Evolutionary conservation across 2,329 filamentous ascomycete species (phyloP).

Genomic region (Pseudogymnoascus sp.): DNA sequence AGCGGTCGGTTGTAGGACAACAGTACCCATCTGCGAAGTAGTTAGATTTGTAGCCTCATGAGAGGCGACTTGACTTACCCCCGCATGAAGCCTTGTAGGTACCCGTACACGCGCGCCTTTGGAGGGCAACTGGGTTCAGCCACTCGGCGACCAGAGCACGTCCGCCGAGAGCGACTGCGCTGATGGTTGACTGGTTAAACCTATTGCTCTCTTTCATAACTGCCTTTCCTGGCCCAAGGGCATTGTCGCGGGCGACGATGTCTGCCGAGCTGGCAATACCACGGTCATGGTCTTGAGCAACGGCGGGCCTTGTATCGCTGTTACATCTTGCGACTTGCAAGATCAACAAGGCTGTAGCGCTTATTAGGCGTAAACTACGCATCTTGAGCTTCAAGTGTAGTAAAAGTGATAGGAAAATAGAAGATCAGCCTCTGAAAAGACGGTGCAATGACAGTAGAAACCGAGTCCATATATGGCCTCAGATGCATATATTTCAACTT

Average conservation of each 20-base stretch:
- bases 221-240: background rate
- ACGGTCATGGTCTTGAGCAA: background rate
- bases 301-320: background rate
- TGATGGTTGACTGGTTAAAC: background rate
- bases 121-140: background rate
- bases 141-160: background rate
- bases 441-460: background rate
- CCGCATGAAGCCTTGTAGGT: background rate
- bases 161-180: background rate
- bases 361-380: background rate
- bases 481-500: constrained; percentile 2
- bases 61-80: background rate
- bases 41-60: background rate
- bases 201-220: background rate
- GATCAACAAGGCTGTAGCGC: background rate
- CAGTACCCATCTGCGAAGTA: background rate
- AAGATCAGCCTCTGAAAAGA: background rate
- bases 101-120: background rate
- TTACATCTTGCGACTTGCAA: background rate
- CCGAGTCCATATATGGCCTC: background rate
- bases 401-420: background rate
- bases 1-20: background rate
- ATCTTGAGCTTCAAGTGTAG: background rate
- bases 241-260: background rate
- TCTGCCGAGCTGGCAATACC: background rate